These are phyloP conservation scores for Phytophthora hybrid DNA, from an alignment of 352 stramenopile genomes.

Conservation along the genomic window DNA sequence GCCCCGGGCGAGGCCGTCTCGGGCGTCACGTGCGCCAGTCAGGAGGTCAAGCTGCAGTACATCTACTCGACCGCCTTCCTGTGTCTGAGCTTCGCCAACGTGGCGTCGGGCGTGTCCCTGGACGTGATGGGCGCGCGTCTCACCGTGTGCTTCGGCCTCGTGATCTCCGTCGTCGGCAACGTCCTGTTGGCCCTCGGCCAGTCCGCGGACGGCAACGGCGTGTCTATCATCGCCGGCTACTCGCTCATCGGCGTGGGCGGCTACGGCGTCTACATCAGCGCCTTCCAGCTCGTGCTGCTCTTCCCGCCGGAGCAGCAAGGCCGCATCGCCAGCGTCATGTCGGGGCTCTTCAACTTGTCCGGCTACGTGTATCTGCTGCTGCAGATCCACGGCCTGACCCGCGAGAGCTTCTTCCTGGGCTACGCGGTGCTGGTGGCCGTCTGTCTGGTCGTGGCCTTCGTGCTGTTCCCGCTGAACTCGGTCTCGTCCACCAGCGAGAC, in stretches of 20 bases:
- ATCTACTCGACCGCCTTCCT: conserved; percentile 61
- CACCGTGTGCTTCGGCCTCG: conserved; percentile 43
- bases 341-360: conserved; percentile 61
- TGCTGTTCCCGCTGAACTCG: conserved; percentile 40
- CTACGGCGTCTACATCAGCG: conserved; percentile 53
- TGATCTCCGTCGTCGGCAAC: conserved; percentile 57
- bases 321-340: conserved; percentile 52
- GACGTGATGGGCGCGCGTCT: conserved; percentile 55
- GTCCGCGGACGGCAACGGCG: conserved; percentile 40
- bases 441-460: conserved; percentile 31
- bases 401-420: conserved; percentile 47
- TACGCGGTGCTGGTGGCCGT: conserved; percentile 42
- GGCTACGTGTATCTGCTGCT: conserved; percentile 64
- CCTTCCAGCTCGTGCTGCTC: conserved; percentile 62
- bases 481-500: conserved; percentile 29
- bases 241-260: conserved; percentile 54
- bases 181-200: conserved; percentile 51
- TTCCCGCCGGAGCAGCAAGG: conserved; percentile 47
- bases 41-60: conserved; percentile 63
- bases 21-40: conserved; percentile 45
- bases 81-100: conserved; percentile 57
- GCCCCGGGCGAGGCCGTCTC: conserved; percentile 24
- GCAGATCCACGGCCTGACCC: conserved; percentile 49
- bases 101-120: conserved; percentile 51
- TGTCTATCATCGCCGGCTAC: conserved; percentile 54